These are phyloP conservation scores for Leptodermis oblonga DNA, from an alignment of 257 asterid genomes.

Conservation along the genomic window DNA sequence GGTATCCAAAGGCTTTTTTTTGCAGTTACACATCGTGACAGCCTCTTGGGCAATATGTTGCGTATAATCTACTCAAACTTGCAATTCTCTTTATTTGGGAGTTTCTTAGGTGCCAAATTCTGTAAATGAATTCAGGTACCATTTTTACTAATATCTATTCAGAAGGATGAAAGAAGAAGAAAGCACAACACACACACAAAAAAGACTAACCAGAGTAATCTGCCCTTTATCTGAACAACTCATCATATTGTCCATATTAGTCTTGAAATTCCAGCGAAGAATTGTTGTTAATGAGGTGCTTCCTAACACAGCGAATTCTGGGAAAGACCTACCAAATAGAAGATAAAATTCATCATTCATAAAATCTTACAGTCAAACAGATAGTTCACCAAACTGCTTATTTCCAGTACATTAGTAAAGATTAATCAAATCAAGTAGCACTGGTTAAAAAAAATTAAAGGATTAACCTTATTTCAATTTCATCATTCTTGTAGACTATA, in stretches of 20 bases:
- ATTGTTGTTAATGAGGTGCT: constrained; percentile 59
- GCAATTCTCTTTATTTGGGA: background rate
- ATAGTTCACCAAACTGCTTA: background rate
- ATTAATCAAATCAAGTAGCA: background rate
- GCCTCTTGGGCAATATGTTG: background rate
- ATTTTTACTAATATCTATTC: background rate
- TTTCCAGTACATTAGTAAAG: background rate
- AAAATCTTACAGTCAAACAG: background rate
- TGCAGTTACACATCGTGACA: background rate
- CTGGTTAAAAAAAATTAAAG: constrained; percentile 6
- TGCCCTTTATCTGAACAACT: constrained; percentile 72
- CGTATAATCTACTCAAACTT: background rate
- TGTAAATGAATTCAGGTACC: background rate
- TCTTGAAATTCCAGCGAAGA: constrained; percentile 82
- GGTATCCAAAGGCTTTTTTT: background rate
- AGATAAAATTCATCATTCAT: background rate
- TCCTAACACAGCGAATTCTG: constrained; percentile 59
- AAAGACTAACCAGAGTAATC: constrained; percentile 65
- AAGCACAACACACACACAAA: background rate
- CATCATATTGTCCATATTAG: constrained; percentile 71
- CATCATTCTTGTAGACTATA: constrained; percentile 75
- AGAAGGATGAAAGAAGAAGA: background rate
- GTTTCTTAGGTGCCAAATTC: background rate
- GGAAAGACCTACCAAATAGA: constrained; percentile 59
- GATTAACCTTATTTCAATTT: constrained; percentile 70